Evolutionary conservation across 2,329 filamentous ascomycete species (phyloP).

Genomic region (Monosporascus sp.): DNA sequence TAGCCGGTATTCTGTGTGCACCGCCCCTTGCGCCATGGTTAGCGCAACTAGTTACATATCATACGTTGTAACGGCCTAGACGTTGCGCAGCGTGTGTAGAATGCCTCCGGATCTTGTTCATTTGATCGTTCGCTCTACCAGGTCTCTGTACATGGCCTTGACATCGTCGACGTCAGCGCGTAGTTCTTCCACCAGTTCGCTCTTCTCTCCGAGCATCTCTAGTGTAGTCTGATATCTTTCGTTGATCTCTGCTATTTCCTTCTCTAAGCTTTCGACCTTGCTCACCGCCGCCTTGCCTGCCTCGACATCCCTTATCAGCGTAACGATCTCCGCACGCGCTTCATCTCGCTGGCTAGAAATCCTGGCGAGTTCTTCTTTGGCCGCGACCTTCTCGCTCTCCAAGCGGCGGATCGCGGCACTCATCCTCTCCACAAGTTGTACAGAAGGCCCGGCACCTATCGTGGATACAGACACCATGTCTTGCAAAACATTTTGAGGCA

Average conservation of each 20-base stretch:
- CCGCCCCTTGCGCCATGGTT: slow-evolving; percentile 3
- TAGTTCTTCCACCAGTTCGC: slow-evolving; percentile 88
- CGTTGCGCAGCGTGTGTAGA: slow-evolving; percentile 3
- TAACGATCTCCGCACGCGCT: slow-evolving; percentile 84
- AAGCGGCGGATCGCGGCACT: slow-evolving; percentile 85
- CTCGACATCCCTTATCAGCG: slow-evolving; percentile 82
- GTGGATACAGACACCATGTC: slow-evolving; percentile 89
- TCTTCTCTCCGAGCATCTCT: slow-evolving; percentile 95
- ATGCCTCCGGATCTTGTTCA: slow-evolving; percentile 29
- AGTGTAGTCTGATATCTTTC: slow-evolving; percentile 83
- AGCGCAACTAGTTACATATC: background rate
- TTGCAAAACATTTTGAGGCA: slow-evolving; percentile 65
- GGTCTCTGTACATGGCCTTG: slow-evolving; percentile 91
- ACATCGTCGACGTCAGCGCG: slow-evolving; percentile 84
- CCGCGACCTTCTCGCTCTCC: slow-evolving; percentile 85
- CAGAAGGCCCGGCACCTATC: slow-evolving; percentile 81
- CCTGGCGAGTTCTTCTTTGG: slow-evolving; percentile 77
- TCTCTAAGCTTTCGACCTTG: slow-evolving; percentile 61
- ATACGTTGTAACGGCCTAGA: slow-evolving; percentile 5
- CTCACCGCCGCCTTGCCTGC: slow-evolving; percentile 55
- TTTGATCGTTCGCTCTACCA: slow-evolving; percentile 79
- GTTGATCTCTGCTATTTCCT: slow-evolving; percentile 63
- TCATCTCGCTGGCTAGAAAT: slow-evolving; percentile 85
- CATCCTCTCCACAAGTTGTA: slow-evolving; percentile 95
- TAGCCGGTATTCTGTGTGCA: slow-evolving; percentile 8